These are phyloP conservation scores for Pseudocohnilembus persalinus DNA, from an alignment of 169 alveolate genomes.

Conservation along the genomic window DNA sequence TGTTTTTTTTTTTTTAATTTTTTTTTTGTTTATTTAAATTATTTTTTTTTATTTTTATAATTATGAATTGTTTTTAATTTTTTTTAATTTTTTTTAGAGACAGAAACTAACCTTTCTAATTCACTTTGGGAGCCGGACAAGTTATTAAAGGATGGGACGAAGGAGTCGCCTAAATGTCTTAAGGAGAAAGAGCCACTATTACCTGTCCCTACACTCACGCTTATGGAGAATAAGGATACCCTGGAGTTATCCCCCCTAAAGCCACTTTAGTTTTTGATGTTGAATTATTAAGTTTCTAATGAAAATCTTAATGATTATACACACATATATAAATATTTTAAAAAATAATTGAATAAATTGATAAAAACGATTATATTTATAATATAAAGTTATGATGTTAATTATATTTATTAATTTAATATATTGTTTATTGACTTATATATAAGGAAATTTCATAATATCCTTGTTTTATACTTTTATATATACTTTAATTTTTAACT, in stretches of 20 bases:
- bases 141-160: conserved; percentile 87
- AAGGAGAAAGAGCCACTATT: conserved; percentile 72
- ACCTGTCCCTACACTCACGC: conserved; percentile 78
- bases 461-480: background rate
- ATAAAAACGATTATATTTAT: too few species aligned
- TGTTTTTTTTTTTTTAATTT: too few species aligned
- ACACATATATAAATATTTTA: too few species aligned
- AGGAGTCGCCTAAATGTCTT: conserved; percentile 67
- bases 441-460: background rate
- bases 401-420: too few species aligned
- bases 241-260: conserved; percentile 82
- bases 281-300: conserved; percentile 63
- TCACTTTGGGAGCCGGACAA: conserved; percentile 72
- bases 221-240: conserved; percentile 83
- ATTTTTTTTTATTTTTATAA: too few species aligned
- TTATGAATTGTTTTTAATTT: background rate
- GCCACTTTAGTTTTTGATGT: conserved; percentile 81
- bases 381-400: too few species aligned
- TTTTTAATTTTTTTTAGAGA: conserved; percentile 25
- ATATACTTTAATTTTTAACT: background rate
- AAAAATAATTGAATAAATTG: background rate
- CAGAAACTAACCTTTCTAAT: conserved; percentile 60
- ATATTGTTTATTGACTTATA: too few species aligned
- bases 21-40: too few species aligned
- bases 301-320: too few species aligned